Evolutionary conservation across 805 yeast genomes (phyloP).

Genomic region (Kodamaea laetipori): DNA sequence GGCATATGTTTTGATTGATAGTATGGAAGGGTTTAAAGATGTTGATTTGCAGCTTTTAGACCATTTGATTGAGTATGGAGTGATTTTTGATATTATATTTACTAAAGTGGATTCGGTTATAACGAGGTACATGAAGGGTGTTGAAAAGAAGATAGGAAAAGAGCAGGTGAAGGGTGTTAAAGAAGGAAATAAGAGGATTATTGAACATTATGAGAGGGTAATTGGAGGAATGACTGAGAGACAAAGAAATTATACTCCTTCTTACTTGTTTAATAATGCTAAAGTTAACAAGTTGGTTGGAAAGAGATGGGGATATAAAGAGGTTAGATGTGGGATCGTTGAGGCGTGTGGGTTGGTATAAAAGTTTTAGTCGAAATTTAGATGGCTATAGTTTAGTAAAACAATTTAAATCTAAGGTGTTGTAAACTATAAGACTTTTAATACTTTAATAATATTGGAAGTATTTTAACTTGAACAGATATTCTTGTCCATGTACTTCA

Average conservation of each 20-base stretch:
- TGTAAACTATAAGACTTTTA: too few relatives aligned
- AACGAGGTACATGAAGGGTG: slow-evolving; percentile 21
- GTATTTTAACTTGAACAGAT: too few relatives aligned
- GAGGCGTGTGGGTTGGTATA: slow-evolving; percentile 1
- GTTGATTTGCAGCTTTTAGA: slow-evolving; percentile 58
- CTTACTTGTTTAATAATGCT: slow-evolving; percentile 57
- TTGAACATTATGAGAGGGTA: slow-evolving; percentile 35
- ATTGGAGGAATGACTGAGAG: slow-evolving; percentile 37
- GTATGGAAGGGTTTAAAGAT: slow-evolving; percentile 57
- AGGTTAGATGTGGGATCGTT: slow-evolving; percentile 27
- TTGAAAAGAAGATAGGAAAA: slow-evolving; percentile 1
- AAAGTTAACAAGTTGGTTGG: slow-evolving; percentile 32
- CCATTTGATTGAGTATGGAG: slow-evolving; percentile 53
- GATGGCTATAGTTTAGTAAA: too few relatives aligned
- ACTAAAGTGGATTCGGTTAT: slow-evolving; percentile 71
- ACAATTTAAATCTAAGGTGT: too few relatives aligned
- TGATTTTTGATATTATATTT: slow-evolving; percentile 71
- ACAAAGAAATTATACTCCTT: slow-evolving; percentile 39
- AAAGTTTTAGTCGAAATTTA: too few relatives aligned
- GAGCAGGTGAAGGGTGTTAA: slow-evolving; percentile 16
- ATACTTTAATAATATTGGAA: too few relatives aligned
- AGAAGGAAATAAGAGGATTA: slow-evolving; percentile 28
- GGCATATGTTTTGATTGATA: slow-evolving; percentile 63
- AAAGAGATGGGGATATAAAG: slow-evolving; percentile 55
- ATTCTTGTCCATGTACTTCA: too few relatives aligned